Percentiles rank a stretch among this genome's conserved stretches.
phyloP scores from a whole-genome alignment of 768 basidiomycete species.

The Leccinum incarnatum region DNA sequence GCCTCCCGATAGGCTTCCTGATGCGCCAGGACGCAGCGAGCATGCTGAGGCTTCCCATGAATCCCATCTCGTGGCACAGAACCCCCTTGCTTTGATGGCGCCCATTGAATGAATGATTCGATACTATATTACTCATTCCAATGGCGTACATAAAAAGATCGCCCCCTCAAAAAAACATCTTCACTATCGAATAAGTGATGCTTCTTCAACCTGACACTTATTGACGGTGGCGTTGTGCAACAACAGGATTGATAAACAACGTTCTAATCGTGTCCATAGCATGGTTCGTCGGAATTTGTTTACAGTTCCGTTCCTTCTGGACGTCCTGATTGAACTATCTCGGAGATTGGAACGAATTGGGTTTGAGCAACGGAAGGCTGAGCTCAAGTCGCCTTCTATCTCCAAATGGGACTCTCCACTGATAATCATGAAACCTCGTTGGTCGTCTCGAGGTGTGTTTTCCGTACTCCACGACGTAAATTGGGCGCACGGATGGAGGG shows the following conservation, averaged over 20 bases:
- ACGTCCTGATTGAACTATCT: slow-evolving; percentile 17
- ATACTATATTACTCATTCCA: slow-evolving; percentile 6
- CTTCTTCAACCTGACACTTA: slow-evolving; percentile 10
- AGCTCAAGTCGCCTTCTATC: slow-evolving; percentile 20
- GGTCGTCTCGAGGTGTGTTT: slow-evolving; percentile 1
- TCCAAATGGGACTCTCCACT: slow-evolving; percentile 17
- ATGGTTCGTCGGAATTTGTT: slow-evolving; percentile 21
- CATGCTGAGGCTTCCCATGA: slow-evolving; percentile 2
- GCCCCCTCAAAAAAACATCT: slow-evolving; percentile 7
- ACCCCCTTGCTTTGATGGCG: slow-evolving; percentile 11
- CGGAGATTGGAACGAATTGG: slow-evolving; percentile 26
- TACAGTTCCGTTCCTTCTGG: slow-evolving; percentile 9
- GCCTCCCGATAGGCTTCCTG: slow-evolving; percentile 18
- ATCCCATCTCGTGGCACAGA: slow-evolving; percentile 17
- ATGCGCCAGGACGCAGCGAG: slow-evolving; percentile 16
- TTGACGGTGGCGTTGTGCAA: slow-evolving; percentile 27
- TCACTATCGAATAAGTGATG: slow-evolving; percentile 1
- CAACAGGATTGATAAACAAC: slow-evolving; percentile 16
- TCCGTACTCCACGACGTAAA: slow-evolving; percentile 25
- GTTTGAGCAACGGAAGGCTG: slow-evolving; percentile 21
- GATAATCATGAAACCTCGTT: slow-evolving; percentile 10
- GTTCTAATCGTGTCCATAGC: slow-evolving; percentile 10
- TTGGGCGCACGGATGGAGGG: slow-evolving; percentile 2
- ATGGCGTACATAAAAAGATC: slow-evolving; percentile 16
- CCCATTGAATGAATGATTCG: not conserved